These are phyloP conservation scores for Hyphopichia buzzinii DNA, from an alignment of 1,139 yeast genomes.

Conservation along the genomic window DNA sequence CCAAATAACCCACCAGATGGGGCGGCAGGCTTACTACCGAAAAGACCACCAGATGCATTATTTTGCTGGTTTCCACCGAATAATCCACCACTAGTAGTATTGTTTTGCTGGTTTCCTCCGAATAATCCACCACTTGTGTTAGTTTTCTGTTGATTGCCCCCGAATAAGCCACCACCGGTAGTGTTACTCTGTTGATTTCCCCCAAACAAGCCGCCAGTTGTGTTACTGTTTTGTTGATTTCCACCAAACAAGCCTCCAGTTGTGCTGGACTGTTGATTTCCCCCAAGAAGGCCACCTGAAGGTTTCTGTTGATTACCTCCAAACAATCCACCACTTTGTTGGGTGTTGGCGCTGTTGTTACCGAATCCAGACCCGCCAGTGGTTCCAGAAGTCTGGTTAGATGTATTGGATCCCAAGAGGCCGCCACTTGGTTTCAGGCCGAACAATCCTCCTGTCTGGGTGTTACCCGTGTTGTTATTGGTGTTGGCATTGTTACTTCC, in stretches of 20 bases:
- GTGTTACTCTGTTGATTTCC: constrained; percentile 13
- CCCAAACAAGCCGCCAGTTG: constrained; percentile 41
- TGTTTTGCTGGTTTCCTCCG: constrained; percentile 8
- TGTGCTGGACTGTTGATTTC: constrained; percentile 7
- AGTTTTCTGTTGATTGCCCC: constrained; percentile 15
- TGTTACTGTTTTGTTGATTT: constrained; percentile 10
- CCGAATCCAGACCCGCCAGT: constrained; percentile 9
- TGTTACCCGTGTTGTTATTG: constrained; percentile 8
- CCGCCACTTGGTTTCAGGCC: constrained; percentile 18
- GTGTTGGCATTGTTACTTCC: constrained; percentile 8
- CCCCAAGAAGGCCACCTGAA: neutral
- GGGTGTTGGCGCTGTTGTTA: constrained; percentile 1
- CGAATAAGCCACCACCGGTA: constrained; percentile 23
- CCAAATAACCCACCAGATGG: constrained; percentile 16
- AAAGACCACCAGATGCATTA: constrained; percentile 9
- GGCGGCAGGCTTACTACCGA: constrained; percentile 23
- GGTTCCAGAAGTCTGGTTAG: constrained; percentile 3
- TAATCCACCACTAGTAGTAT: constrained; percentile 8
- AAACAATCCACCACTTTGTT: constrained; percentile 31
- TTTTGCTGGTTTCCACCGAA: constrained; percentile 14
- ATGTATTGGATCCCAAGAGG: constrained; percentile 11
- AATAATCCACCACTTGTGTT: constrained; percentile 19
- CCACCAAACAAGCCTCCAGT: constrained; percentile 33
- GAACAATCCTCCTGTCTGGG: constrained; percentile 25
- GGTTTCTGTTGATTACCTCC: constrained; percentile 21